Conservation (phyloP, 83 land plant genomes). For the Picea engelmannii region DNA sequence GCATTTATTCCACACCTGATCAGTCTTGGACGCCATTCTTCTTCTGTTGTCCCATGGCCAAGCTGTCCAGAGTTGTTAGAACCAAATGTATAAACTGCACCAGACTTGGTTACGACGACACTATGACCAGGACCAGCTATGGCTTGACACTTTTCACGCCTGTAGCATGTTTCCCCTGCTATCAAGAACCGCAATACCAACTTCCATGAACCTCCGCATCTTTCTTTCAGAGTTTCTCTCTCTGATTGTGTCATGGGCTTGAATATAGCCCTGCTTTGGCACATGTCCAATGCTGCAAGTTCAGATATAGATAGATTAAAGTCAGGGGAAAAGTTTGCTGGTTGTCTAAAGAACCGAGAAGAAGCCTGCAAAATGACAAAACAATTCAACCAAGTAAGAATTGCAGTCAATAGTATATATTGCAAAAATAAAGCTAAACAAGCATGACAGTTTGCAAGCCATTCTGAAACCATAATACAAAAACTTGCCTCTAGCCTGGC, state of each 20-base stretch:
- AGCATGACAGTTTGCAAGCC: not conserved
- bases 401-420: not conserved
- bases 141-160: constrained; percentile 79
- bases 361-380: constrained; percentile 56
- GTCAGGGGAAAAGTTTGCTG: constrained; percentile 81
- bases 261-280: constrained; percentile 72
- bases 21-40: constrained; percentile 73
- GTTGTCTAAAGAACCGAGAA: constrained; percentile 78
- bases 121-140: constrained; percentile 95
- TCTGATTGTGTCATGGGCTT: constrained; percentile 70
- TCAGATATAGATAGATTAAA: constrained; percentile 69
- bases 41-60: constrained; percentile 79
- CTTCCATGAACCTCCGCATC: constrained; percentile 92
- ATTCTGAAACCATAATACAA: not conserved
- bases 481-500: constrained; percentile 84
- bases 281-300: constrained; percentile 91
- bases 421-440: not conserved
- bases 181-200: constrained; percentile 69
- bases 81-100: constrained; percentile 77
- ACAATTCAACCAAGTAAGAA: constrained; percentile 29
- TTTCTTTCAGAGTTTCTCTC: constrained; percentile 43
- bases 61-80: constrained; percentile 87
- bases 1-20: constrained; percentile 52
- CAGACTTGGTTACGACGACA: constrained; percentile 73
- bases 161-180: constrained; percentile 73